Percentiles rank a stretch among this genome's conserved stretches.
These are phyloP conservation scores for Colletotrichum liaoningense DNA, from an alignment of 2,329 filamentous ascomycete species.

Conservation along the genomic window DNA sequence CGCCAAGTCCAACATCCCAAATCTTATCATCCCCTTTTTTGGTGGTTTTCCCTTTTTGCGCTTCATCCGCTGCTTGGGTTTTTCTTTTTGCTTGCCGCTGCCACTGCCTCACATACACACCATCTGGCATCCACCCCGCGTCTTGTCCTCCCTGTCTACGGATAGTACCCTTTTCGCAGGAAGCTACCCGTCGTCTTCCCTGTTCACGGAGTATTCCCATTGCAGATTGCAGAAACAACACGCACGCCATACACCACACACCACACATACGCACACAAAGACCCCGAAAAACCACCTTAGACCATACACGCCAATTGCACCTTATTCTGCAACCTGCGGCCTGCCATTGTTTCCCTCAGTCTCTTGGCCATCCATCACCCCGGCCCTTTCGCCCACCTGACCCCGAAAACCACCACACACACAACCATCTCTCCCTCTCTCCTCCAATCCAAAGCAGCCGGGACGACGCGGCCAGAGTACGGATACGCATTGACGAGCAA, in stretches of 20 bases:
- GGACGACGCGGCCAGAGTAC: not conserved
- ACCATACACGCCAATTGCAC: constrained; percentile 29
- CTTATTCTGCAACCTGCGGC: not conserved
- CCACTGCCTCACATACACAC: constrained; percentile 5
- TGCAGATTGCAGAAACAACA: constrained; percentile 1
- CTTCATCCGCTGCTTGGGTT: not conserved
- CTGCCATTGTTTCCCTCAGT: not conserved
- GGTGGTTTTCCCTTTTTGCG: not conserved
- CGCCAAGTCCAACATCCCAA: constrained; percentile 26
- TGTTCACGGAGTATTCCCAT: constrained; percentile 1
- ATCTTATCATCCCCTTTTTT: constrained; percentile 7
- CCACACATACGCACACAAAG: constrained; percentile 20
- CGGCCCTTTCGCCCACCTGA: constrained; percentile 20
- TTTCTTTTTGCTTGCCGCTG: constrained; percentile 2
- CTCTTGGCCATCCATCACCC: not conserved
- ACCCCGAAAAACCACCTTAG: constrained; percentile 31
- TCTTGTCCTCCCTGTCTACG: not conserved
- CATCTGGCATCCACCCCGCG: not conserved
- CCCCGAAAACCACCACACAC: not conserved
- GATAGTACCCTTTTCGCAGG: not conserved
- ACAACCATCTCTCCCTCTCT: not conserved
- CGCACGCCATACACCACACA: constrained; percentile 8
- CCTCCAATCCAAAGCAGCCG: constrained; percentile 3
- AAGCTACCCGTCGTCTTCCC: not conserved
- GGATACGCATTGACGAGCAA: constrained; percentile 2